Percentiles rank a stretch among this genome's conserved stretches.
These are phyloP conservation scores for Stephania cephalantha DNA, from an alignment of 164 flowering plant species.

Conservation along the genomic window DNA sequence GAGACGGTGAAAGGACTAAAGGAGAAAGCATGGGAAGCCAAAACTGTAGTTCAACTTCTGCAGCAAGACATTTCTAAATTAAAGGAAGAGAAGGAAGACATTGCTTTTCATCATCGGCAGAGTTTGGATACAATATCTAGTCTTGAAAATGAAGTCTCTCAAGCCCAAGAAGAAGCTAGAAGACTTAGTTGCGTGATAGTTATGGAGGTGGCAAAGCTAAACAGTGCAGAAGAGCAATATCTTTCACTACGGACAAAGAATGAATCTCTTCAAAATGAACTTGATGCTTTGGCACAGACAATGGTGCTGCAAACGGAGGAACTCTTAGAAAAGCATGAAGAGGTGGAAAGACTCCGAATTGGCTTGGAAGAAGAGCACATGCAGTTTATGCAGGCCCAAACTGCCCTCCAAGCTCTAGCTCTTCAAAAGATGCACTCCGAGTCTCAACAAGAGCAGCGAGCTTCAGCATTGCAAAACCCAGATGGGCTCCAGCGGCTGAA, in stretches of 20 bases:
- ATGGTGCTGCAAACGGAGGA: constrained; percentile 56
- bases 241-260: constrained; percentile 45
- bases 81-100: constrained; percentile 43
- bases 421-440: constrained; percentile 53
- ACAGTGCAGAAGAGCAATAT: constrained; percentile 48
- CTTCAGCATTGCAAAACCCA: constrained; percentile 50
- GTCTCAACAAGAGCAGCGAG: constrained; percentile 66
- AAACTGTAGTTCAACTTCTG: constrained; percentile 41
- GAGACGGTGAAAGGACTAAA: constrained; percentile 30
- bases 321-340: constrained; percentile 51
- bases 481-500: constrained; percentile 52
- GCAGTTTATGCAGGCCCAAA: constrained; percentile 47
- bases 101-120: constrained; percentile 39
- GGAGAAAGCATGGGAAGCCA: constrained; percentile 39
- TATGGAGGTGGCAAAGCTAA: constrained; percentile 35
- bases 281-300: constrained; percentile 40
- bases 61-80: constrained; percentile 35
- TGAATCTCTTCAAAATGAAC: constrained; percentile 50
- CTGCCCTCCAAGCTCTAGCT: constrained; percentile 43
- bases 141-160: constrained; percentile 51
- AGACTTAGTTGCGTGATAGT: constrained; percentile 44
- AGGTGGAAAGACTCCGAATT: constrained; percentile 50
- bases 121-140: constrained; percentile 46
- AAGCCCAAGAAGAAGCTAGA: constrained; percentile 44
- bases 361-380: constrained; percentile 49